These are phyloP conservation scores for Fusarium bactridioides DNA, from an alignment of 2,329 filamentous ascomycete species.

Conservation along the genomic window DNA sequence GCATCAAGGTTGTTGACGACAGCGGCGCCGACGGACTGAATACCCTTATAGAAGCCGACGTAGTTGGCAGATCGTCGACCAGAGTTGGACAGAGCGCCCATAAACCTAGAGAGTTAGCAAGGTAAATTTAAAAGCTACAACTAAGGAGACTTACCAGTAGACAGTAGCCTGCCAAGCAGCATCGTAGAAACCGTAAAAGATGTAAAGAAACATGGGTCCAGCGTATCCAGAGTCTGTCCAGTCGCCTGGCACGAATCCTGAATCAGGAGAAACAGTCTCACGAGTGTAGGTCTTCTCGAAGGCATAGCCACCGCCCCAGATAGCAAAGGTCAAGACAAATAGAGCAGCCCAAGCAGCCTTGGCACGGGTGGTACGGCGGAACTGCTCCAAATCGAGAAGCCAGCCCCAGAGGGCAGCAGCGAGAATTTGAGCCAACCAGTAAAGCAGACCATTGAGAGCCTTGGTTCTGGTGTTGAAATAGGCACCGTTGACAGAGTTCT, in stretches of 20 bases:
- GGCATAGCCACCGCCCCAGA: slow-evolving; percentile 85
- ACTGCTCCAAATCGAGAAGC: slow-evolving; percentile 66
- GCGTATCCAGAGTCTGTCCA: slow-evolving; percentile 73
- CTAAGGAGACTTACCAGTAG: slow-evolving; percentile 78
- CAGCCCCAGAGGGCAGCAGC: slow-evolving; percentile 78
- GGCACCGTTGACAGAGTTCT: slow-evolving; percentile 74
- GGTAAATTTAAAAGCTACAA: slow-evolving; percentile 40
- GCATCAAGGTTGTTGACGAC: slow-evolving; percentile 51
- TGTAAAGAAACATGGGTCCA: slow-evolving; percentile 86
- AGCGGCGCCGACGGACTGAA: slow-evolving; percentile 78
- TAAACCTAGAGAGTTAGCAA: slow-evolving; percentile 67
- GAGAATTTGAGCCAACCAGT: slow-evolving; percentile 78
- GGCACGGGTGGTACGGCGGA: slow-evolving; percentile 73
- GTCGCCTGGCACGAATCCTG: slow-evolving; percentile 53
- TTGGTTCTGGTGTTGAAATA: slow-evolving; percentile 78
- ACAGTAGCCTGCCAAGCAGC: slow-evolving; percentile 89
- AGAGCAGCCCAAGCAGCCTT: slow-evolving; percentile 69
- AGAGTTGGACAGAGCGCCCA: slow-evolving; percentile 93
- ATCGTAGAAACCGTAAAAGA: slow-evolving; percentile 91
- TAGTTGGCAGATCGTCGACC: slow-evolving; percentile 91
- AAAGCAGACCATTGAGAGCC: slow-evolving; percentile 75
- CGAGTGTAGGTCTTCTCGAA: slow-evolving; percentile 62
- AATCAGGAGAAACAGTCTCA: slow-evolving; percentile 14
- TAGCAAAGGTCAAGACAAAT: slow-evolving; percentile 73
- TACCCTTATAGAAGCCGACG: slow-evolving; percentile 87